Percentiles rank a stretch among this genome's conserved stretches.
Evolutionary conservation across 306 rosid species (phyloP).

Genomic region (Quercus agrifolia): DNA sequence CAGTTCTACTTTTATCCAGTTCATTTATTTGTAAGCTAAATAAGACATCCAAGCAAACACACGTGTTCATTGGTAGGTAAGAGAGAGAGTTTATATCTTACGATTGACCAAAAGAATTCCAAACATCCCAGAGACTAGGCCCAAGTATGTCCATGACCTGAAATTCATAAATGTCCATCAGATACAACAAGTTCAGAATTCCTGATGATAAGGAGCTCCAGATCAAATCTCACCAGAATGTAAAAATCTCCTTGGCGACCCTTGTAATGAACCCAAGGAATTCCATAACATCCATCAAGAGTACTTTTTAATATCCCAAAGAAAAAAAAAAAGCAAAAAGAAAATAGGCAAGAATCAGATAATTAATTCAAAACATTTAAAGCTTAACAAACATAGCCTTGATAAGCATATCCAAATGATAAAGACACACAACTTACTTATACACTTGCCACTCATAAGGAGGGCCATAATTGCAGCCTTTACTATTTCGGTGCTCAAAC

Average conservation of each 20-base stretch:
- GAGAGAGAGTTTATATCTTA: slow-evolving; percentile 37
- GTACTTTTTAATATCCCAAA: slow-evolving; percentile 38
- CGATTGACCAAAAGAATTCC: slow-evolving; percentile 88
- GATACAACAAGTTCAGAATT: slow-evolving; percentile 16
- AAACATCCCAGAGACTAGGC: slow-evolving; percentile 94
- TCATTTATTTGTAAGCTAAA: too few species aligned
- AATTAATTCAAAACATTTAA: slow-evolving; percentile 3
- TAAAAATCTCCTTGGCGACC: slow-evolving; percentile 96
- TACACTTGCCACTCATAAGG: slow-evolving; percentile 98
- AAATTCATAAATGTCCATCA: slow-evolving; percentile 30
- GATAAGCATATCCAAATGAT: slow-evolving; percentile 2
- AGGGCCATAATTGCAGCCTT: slow-evolving; percentile 95
- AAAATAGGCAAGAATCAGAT: slow-evolving; percentile 23
- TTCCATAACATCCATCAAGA: slow-evolving; percentile 86
- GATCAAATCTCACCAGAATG: slow-evolving; percentile 71
- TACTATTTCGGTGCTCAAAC: slow-evolving; percentile 91
- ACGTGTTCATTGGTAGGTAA: neutral
- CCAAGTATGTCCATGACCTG: slow-evolving; percentile 99
- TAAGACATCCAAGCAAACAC: neutral
- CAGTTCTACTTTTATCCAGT: too few species aligned
- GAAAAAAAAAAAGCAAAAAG: slow-evolving; percentile 11
- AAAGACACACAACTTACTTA: slow-evolving; percentile 43
- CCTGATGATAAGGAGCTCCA: slow-evolving; percentile 14
- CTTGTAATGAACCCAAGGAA: slow-evolving; percentile 90
- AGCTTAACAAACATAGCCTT: neutral